phyloP scores from a whole-genome alignment of 768 basidiomycete genomes.

The Coprinellus micaceus region DNA sequence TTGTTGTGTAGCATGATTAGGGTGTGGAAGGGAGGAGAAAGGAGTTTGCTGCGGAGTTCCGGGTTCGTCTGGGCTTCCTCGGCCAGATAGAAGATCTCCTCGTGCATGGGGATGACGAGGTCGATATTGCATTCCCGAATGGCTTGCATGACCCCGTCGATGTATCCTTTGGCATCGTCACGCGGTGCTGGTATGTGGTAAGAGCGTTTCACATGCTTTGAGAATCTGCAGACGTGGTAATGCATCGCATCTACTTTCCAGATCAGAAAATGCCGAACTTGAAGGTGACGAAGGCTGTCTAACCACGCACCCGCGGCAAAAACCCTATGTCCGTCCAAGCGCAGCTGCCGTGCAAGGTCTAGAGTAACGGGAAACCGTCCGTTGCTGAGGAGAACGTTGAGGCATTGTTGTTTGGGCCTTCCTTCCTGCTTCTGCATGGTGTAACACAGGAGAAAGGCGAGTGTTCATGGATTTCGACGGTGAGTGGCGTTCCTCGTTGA shows the following conservation, averaged over 20 bases:
- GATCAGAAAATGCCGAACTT: background rate
- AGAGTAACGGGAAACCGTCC: constrained; percentile 18
- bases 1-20: constrained; percentile 19
- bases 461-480: no score
- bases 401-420: constrained; percentile 3
- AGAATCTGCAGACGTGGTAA: constrained; percentile 21
- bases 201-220: constrained; percentile 16
- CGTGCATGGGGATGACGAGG: constrained; percentile 19
- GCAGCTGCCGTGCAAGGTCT: constrained; percentile 17
- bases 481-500: no score
- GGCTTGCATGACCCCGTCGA: constrained; percentile 11
- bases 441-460: background rate
- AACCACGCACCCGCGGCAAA: constrained; percentile 13
- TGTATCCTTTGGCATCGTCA: constrained; percentile 14
- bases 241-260: constrained; percentile 18
- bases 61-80: constrained; percentile 13
- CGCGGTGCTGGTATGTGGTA: constrained; percentile 14
- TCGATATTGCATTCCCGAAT: constrained; percentile 13
- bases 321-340: constrained; percentile 14
- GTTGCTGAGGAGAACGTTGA: constrained; percentile 18
- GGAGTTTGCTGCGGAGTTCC: constrained; percentile 12
- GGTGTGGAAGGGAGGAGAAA: constrained; percentile 16
- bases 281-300: no score
- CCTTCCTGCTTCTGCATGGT: constrained; percentile 1
- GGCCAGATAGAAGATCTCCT: constrained; percentile 18